Evolutionary conservation across 2,329 filamentous ascomycete species (phyloP).

Genomic region (Colletotrichum euphorbiae): DNA sequence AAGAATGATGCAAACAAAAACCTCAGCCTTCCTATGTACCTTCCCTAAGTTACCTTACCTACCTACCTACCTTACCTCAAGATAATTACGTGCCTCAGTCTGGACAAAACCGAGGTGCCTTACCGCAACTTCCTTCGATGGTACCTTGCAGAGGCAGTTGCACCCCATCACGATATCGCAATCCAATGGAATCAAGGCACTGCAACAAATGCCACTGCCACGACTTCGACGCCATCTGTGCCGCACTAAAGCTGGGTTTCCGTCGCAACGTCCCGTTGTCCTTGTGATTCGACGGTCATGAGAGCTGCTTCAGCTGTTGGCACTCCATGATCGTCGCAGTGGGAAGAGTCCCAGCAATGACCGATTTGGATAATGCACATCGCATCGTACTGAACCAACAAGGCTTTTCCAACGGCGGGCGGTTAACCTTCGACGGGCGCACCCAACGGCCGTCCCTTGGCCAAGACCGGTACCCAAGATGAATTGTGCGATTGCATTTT

Average conservation of each 20-base stretch:
- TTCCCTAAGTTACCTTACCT: too few relatives aligned
- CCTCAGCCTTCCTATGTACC: too few relatives aligned
- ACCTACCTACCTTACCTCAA: too few relatives aligned
- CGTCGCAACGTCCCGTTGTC: neutral
- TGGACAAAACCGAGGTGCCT: neutral
- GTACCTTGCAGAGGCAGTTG: slow-evolving; percentile 10
- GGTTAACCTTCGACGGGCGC: too few relatives aligned
- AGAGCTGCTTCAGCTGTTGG: neutral
- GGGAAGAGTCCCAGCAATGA: neutral
- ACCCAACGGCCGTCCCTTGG: too few relatives aligned
- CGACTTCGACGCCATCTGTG: slow-evolving; percentile 1
- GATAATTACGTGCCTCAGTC: too few relatives aligned
- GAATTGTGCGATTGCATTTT: too few relatives aligned
- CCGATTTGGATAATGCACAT: neutral
- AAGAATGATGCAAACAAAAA: neutral
- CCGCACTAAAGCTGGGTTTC: slow-evolving; percentile 3
- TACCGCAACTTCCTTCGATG: slow-evolving; percentile 6
- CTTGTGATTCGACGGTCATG: neutral
- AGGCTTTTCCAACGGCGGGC: too few relatives aligned
- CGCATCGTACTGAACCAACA: too few relatives aligned
- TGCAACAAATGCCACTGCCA: neutral
- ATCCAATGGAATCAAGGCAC: neutral
- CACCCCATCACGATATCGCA: slow-evolving; percentile 3
- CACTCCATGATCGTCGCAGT: neutral
- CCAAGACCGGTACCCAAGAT: too few relatives aligned